Conservation (phyloP, 495 filamentous ascomycete genomes). For the Parmelia sp. region DNA sequence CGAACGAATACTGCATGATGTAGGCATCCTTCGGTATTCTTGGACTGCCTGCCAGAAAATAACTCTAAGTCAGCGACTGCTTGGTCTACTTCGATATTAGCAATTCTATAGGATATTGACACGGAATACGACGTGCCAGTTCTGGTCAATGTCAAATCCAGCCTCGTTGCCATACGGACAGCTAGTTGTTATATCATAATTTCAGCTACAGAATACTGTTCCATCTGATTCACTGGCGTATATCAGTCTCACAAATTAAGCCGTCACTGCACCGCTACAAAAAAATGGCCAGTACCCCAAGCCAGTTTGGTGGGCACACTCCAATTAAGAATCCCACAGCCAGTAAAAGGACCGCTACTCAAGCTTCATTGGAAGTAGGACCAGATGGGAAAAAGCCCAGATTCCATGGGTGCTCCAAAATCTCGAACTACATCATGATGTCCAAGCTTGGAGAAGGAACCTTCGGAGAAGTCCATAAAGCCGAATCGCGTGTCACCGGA, state of each 20-base stretch:
- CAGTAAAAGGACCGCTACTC: conserved; percentile 21
- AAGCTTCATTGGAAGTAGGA: conserved; percentile 26
- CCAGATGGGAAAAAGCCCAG: conserved; percentile 37
- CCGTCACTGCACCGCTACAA: neutral
- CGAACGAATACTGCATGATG: conserved; percentile 4
- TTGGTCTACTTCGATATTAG: neutral
- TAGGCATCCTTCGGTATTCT: neutral
- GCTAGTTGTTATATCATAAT: neutral
- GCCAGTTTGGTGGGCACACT: conserved; percentile 21
- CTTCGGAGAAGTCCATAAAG: conserved; percentile 95
- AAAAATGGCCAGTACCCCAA: conserved; percentile 16
- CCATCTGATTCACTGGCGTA: neutral
- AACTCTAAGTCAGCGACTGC: neutral
- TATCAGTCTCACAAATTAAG: neutral
- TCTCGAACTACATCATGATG: conserved; percentile 79
- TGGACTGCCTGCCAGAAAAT: neutral
- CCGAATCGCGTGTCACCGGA: conserved; percentile 65
- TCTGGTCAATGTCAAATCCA: neutral
- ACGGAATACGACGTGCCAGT: neutral
- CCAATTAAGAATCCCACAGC: conserved; percentile 14
- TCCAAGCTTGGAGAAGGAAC: conserved; percentile 96
- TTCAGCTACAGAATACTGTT: neutral
- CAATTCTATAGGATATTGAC: neutral
- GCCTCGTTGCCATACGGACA: neutral
- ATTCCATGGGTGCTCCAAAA: conserved; percentile 81